phyloP scores from a whole-genome alignment of 2,329 filamentous ascomycete species.

The Hypoxylon sp. region DNA sequence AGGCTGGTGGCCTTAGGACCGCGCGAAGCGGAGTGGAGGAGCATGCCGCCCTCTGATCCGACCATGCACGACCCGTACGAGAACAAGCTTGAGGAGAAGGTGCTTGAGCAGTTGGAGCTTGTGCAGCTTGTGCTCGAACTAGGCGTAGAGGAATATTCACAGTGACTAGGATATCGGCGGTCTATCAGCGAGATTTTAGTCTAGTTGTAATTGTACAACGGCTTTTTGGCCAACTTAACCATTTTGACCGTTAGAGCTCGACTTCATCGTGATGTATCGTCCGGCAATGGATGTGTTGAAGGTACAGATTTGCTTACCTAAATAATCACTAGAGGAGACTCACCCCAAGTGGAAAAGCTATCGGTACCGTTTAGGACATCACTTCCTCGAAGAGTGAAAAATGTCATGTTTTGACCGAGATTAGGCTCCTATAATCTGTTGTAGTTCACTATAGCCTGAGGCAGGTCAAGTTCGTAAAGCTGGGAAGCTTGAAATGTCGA shows the following conservation, averaged over 20 bases:
- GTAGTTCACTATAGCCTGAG: no score
- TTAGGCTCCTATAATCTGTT: no score
- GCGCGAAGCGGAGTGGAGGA: conserved; percentile 75
- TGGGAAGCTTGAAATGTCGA: no score
- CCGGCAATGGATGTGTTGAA: not conserved
- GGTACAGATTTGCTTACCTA: no score
- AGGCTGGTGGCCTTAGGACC: conserved; percentile 79
- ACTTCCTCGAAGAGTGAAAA: not conserved
- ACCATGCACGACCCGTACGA: conserved; percentile 61
- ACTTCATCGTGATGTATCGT: not conserved
- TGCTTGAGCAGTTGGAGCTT: conserved; percentile 75
- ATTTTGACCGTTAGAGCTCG: not conserved
- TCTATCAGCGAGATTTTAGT: conserved; percentile 10
- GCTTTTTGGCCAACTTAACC: conserved; percentile 3
- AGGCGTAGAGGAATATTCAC: conserved; percentile 60
- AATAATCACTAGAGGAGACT: not conserved
- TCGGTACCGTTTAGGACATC: not conserved
- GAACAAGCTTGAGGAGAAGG: conserved; percentile 80
- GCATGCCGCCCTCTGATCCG: conserved; percentile 50
- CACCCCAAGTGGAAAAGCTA: no score
- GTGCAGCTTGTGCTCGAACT: conserved; percentile 68
- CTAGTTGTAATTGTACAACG: conserved; percentile 16
- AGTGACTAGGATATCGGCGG: conserved; percentile 15
- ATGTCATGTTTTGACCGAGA: no score
- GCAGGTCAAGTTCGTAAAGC: no score